These are phyloP conservation scores for Laguncularia racemosa DNA, from an alignment of 345 rosid species.

Conservation along the genomic window DNA sequence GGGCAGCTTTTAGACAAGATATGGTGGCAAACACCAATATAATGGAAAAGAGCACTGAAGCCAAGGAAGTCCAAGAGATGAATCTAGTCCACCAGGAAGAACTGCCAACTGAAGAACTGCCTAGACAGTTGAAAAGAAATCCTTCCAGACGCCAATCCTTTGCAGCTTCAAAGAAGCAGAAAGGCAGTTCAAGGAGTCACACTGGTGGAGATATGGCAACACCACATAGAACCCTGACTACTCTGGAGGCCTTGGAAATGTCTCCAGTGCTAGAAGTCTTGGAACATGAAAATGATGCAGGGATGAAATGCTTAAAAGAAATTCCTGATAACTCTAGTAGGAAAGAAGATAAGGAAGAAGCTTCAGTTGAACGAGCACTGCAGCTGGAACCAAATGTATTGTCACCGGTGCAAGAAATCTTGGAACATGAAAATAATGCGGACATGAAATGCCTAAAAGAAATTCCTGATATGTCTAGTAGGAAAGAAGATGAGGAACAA, in stretches of 20 bases:
- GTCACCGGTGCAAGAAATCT: constrained; percentile 8
- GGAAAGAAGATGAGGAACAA: neutral
- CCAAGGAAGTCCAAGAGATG: neutral
- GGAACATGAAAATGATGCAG: constrained; percentile 2
- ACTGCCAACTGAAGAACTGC: constrained; percentile 9
- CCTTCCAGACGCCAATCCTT: constrained; percentile 1
- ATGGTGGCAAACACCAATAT: constrained; percentile 4
- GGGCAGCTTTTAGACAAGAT: neutral
- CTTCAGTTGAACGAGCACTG: constrained; percentile 1
- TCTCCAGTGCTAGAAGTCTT: constrained; percentile 10
- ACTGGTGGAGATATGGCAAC: neutral
- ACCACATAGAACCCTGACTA: neutral
- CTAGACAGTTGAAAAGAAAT: constrained; percentile 12
- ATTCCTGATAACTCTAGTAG: constrained; percentile 8
- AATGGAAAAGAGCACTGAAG: constrained; percentile 8
- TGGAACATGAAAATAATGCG: constrained; percentile 1
- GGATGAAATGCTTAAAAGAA: constrained; percentile 3
- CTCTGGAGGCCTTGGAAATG: neutral
- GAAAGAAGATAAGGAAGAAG: neutral
- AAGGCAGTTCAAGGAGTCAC: neutral
- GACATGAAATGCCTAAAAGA: constrained; percentile 4
- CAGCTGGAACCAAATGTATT: no score
- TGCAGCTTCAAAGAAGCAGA: constrained; percentile 6
- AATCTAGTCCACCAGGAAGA: neutral
- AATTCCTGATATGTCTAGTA: constrained; percentile 8